Percentiles rank a stretch among this genome's conserved stretches.
phyloP scores from a whole-genome alignment of 2,329 filamentous ascomycete genomes.

The Sporothrix inflata region DNA sequence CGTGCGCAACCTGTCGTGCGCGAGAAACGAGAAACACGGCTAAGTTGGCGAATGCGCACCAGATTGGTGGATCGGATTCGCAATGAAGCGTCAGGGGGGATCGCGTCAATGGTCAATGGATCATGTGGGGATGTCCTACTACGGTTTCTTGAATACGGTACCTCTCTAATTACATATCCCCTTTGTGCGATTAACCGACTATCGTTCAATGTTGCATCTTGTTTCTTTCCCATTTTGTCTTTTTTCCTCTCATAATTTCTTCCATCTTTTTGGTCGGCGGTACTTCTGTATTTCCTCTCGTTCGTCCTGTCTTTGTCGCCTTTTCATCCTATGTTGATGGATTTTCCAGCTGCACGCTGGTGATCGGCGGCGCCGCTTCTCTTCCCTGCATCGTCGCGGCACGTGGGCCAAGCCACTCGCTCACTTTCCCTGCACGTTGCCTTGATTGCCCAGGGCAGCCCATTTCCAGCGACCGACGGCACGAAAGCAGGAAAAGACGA shows the following conservation, averaged over 20 bases:
- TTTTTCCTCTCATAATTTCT: neutral
- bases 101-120: neutral
- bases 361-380: neutral
- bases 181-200: neutral
- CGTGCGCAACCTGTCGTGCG: neutral
- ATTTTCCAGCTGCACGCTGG: neutral
- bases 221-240: neutral
- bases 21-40: neutral
- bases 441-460: neutral
- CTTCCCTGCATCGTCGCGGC: neutral
- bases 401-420: conserved; percentile 24
- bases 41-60: neutral
- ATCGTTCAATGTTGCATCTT: neutral
- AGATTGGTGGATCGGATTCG: neutral
- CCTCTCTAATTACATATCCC: neutral
- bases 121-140: too few relatives aligned
- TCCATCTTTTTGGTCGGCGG: neutral
- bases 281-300: neutral
- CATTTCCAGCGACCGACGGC: conserved; percentile 15
- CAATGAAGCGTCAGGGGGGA: neutral
- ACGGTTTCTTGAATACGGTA: too few relatives aligned
- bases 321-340: neutral
- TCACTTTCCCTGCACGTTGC: neutral
- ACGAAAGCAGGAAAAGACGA: neutral
- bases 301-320: too few relatives aligned